Percentiles rank a stretch among this genome's conserved stretches.
Conservation (phyloP, 2,329 filamentous ascomycete genomes). For the Claviceps sp. region DNA sequence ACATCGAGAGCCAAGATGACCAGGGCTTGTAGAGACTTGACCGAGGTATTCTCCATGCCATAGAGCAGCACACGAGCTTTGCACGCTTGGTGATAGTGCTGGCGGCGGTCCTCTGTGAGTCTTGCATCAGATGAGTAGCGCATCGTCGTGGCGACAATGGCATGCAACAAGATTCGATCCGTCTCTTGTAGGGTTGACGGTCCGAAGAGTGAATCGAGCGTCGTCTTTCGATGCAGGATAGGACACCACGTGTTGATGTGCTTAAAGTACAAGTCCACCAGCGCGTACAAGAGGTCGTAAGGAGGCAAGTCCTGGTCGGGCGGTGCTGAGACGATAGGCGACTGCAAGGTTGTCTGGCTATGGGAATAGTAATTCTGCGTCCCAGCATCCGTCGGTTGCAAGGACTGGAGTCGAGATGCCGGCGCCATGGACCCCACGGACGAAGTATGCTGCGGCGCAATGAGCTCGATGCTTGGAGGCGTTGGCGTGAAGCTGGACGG, state of each 20-base stretch:
- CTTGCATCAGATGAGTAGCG: constrained; percentile 69
- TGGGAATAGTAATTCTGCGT: constrained; percentile 34
- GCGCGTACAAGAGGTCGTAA: constrained; percentile 58
- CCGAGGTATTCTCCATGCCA: constrained; percentile 78
- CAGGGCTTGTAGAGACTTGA: constrained; percentile 75
- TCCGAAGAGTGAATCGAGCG: constrained; percentile 70
- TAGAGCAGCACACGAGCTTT: constrained; percentile 82
- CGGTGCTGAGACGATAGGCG: constrained; percentile 4
- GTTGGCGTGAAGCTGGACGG: constrained; percentile 34
- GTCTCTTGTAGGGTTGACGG: constrained; percentile 63
- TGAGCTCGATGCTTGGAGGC: constrained; percentile 37
- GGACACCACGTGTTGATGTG: constrained; percentile 78
- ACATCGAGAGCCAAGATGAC: constrained; percentile 79
- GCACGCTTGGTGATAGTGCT: constrained; percentile 64
- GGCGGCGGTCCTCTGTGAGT: constrained; percentile 58
- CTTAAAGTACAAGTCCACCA: constrained; percentile 68
- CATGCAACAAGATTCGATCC: constrained; percentile 70
- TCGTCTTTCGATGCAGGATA: constrained; percentile 74
- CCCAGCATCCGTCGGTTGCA: constrained; percentile 27
- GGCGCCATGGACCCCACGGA: constrained; percentile 24
- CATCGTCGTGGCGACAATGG: constrained; percentile 78
- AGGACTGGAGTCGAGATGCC: constrained; percentile 19
- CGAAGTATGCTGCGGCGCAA: constrained; percentile 29
- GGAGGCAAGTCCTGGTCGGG: constrained; percentile 56
- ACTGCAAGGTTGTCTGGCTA: neutral